Evolutionary conservation across 1,139 yeast species (phyloP), one percentile per base, ranked within the genome.

Genomic region (Protomyces inundatus): DNA sequence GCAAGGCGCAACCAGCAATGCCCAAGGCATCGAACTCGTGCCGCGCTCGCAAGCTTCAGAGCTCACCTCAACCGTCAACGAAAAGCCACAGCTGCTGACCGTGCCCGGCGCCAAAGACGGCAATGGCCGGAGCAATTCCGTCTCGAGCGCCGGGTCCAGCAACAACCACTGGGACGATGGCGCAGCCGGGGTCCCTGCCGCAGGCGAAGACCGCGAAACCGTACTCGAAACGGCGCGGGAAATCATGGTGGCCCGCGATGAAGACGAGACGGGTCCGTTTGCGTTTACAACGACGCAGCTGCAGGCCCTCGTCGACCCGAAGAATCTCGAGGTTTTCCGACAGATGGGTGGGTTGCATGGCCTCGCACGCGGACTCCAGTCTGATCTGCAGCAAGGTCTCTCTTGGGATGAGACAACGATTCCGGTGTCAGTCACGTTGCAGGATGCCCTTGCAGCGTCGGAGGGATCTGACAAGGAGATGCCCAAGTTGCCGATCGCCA

Each of bases 301-400:
- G 40, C 69, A 70, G 51, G 68, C 73, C 6, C 71, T 78, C 45
- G 70, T 75, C 14, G 81, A 78, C 64, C 78, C 79, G n/a, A 77
- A 77, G 62, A 75, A 76, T 60, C 73, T 77, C 4, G 73, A 71
- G 60, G 72, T 77, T 12, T 68, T 78, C 53, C 61, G 69, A 33
- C 73, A 70, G 30, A 66, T 75, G 39, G 77, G 77, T 34, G 77
- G 77, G 4, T 67, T 73, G 30, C 69, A 67, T 2, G 73, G 72
- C 9, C 71, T 77, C 6, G 73, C 72, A 6, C 55, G 60, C 9
- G 70, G 71, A 4, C 71, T 77, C 16, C 69, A 72, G 46, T 71
- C 78, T 10, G 67, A 76, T 66, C 62, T 72, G 12, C 65, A 69
- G 7, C 36, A 66, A 3, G 80, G 80, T 6, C 69, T 77, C 12